These are phyloP conservation scores for Hypholoma fasciculare DNA, from an alignment of 768 basidiomycete genomes.

Conservation along the genomic window DNA sequence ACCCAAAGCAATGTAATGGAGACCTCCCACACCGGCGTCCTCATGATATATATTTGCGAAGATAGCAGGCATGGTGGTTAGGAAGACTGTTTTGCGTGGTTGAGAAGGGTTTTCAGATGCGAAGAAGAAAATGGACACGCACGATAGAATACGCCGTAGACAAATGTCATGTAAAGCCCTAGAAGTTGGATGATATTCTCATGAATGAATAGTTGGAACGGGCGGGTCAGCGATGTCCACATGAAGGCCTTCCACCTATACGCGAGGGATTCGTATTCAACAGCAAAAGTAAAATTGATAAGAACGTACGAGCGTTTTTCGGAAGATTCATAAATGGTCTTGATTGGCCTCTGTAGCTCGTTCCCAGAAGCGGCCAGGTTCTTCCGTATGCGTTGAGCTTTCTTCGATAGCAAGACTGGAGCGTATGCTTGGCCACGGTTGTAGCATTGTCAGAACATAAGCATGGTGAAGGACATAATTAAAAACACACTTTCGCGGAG, in stretches of 20 bases:
- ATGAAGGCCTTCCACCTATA: constrained; percentile 55
- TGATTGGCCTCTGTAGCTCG: constrained; percentile 32
- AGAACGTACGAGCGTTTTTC: constrained; percentile 43
- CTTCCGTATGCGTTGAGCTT: background rate
- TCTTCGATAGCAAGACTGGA: background rate
- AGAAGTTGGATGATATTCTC: constrained; percentile 76
- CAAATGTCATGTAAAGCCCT: constrained; percentile 66
- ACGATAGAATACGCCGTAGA: constrained; percentile 66
- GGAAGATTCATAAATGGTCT: constrained; percentile 46
- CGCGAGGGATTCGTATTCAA: background rate
- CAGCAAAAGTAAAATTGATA: no score
- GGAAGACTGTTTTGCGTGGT: constrained; percentile 46
- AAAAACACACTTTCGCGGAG: constrained; percentile 59
- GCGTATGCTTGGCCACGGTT: background rate
- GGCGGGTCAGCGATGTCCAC: constrained; percentile 54
- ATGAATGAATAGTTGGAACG: constrained; percentile 52
- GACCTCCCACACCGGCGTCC: constrained; percentile 54
- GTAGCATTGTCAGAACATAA: background rate
- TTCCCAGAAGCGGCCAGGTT: constrained; percentile 25
- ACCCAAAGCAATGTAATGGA: constrained; percentile 74
- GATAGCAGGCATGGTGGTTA: constrained; percentile 64
- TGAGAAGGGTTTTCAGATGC: background rate
- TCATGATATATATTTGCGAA: constrained; percentile 57
- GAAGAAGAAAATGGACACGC: constrained; percentile 19
- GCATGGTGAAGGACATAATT: background rate